phyloP scores from a whole-genome alignment of 495 filamentous ascomycete genomes.

The Corynascus novoguineensis region DNA sequence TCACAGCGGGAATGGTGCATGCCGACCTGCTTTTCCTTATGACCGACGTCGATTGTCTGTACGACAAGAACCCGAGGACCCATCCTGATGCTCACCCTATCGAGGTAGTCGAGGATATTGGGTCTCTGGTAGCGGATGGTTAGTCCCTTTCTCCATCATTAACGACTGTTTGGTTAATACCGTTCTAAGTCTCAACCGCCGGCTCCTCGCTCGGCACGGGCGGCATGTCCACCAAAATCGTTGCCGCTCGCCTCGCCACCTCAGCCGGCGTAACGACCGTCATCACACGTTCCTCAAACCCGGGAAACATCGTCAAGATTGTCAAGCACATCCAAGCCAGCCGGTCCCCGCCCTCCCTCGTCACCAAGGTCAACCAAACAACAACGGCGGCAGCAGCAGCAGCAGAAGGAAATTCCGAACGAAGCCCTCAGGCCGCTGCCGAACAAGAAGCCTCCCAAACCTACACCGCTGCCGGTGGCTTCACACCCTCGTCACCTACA shows the following conservation, averaged over 20 bases:
- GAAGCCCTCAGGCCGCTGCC: no score
- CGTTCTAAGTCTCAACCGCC: slow-evolving; percentile 63
- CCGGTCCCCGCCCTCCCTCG: slow-evolving; percentile 32
- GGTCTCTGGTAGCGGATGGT: slow-evolving; percentile 76
- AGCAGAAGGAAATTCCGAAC: no score
- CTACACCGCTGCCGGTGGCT: slow-evolving; percentile 33
- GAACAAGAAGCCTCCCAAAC: slow-evolving; percentile 31
- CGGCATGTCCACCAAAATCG: slow-evolving; percentile 96
- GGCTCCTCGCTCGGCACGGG: slow-evolving; percentile 91
- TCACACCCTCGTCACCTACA: slow-evolving; percentile 35
- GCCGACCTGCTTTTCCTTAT: slow-evolving; percentile 96
- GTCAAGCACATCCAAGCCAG: slow-evolving; percentile 70
- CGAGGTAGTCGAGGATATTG: slow-evolving; percentile 87
- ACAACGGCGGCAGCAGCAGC: no score
- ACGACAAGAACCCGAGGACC: slow-evolving; percentile 87
- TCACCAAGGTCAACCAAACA: slow-evolving; percentile 20
- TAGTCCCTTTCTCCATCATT: slow-evolving; percentile 8
- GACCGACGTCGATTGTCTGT: slow-evolving; percentile 97
- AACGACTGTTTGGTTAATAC: no score
- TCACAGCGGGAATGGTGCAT: slow-evolving; percentile 95
- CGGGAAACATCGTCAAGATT: slow-evolving; percentile 86
- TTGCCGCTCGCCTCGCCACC: slow-evolving; percentile 86
- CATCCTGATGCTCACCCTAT: slow-evolving; percentile 82
- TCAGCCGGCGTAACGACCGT: slow-evolving; percentile 93
- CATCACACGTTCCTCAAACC: slow-evolving; percentile 85